Evolutionary conservation across 2,329 filamentous ascomycete species (phyloP), one percentile per base, ranked within the genome.

Genomic region (Calonectria pteridis): DNA sequence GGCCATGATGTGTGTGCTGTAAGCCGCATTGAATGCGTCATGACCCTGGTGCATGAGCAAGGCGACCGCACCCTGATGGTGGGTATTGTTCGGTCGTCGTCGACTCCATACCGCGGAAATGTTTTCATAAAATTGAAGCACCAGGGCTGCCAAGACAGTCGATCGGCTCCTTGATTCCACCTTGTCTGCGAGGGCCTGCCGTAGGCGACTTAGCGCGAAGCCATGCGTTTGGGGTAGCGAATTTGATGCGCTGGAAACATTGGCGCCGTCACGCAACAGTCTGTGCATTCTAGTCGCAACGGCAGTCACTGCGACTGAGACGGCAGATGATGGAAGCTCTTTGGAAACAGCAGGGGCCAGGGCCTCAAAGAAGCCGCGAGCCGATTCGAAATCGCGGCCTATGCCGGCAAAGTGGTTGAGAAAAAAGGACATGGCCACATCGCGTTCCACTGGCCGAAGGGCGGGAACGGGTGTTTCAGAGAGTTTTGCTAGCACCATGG

Each of bases 321-420:
- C 26, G 3, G 73, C 67, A 31, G 73, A 73, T 3, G 67, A 59
- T 10, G 71, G 62, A 26, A 26, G 62, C 18, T 75, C 70, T 10
- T 35, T 67, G 5, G 73, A 51, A 7, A 75, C 26, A 7, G 67
- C 71, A 3, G 73, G 73, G 6, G 59, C 33, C 26, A 75, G 23
- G 16, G 73, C 49, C n/a, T 75, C 73, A n/a, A 75, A 75, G 31
- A 75, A 71, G 4, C 73, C 71, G 20, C 71, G 70, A 16, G 66
- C 33, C 7, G 73, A 73, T 28, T 49, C 53, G 18, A 73, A 55
- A 51, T 62, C 40, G 4, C 71, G 65, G 10, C 73, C 67, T n/a
- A 49, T 50, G 14, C 37, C 46, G 26, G 70, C 71, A 43, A 73
- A 75, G 40, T 63, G 26, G 46, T 29, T 49, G 43, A 75, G 62